Evolutionary conservation across 768 basidiomycete genomes (phyloP).

Genomic region (Mycena olivaceomarginata): DNA sequence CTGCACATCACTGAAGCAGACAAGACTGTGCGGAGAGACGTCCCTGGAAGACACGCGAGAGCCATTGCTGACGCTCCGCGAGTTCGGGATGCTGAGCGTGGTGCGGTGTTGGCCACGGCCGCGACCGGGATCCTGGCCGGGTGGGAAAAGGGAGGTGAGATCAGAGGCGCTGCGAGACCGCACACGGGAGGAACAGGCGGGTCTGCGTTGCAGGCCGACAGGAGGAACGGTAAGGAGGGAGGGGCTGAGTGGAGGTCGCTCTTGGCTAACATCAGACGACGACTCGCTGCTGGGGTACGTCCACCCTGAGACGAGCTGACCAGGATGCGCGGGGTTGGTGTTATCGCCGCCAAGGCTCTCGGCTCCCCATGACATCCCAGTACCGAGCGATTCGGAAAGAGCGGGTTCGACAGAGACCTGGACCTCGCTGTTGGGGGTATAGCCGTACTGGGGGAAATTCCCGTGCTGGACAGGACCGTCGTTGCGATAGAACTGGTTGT

Average conservation of each 20-base stretch:
- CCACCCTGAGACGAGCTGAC: slow-evolving; percentile 23
- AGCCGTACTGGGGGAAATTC: slow-evolving; percentile 9
- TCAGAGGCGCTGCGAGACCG: slow-evolving; percentile 39
- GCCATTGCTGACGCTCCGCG: slow-evolving; percentile 40
- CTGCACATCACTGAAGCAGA: slow-evolving; percentile 24
- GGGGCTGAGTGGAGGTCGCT: slow-evolving; percentile 33
- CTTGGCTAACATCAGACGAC: slow-evolving; percentile 4
- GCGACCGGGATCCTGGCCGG: slow-evolving; percentile 33
- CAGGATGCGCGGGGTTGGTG: neutral
- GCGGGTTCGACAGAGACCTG: slow-evolving; percentile 29
- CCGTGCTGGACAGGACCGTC: slow-evolving; percentile 10
- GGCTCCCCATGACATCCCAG: slow-evolving; percentile 37
- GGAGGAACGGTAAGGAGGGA: slow-evolving; percentile 40
- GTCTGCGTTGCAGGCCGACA: slow-evolving; percentile 33
- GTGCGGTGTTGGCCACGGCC: slow-evolving; percentile 42
- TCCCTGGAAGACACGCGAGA: slow-evolving; percentile 28
- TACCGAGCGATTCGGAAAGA: slow-evolving; percentile 19
- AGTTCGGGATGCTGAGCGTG: slow-evolving; percentile 41
- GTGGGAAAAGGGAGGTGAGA: slow-evolving; percentile 23
- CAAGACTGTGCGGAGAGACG: slow-evolving; percentile 20
- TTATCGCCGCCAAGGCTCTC: neutral
- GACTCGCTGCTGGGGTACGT: slow-evolving; percentile 24
- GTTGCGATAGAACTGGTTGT: slow-evolving; percentile 37
- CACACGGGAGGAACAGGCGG: slow-evolving; percentile 24
- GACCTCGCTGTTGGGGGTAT: slow-evolving; percentile 18